Evolutionary conservation across 2,329 filamentous ascomycete species (phyloP).

Genomic region (Fusarium graminum): DNA sequence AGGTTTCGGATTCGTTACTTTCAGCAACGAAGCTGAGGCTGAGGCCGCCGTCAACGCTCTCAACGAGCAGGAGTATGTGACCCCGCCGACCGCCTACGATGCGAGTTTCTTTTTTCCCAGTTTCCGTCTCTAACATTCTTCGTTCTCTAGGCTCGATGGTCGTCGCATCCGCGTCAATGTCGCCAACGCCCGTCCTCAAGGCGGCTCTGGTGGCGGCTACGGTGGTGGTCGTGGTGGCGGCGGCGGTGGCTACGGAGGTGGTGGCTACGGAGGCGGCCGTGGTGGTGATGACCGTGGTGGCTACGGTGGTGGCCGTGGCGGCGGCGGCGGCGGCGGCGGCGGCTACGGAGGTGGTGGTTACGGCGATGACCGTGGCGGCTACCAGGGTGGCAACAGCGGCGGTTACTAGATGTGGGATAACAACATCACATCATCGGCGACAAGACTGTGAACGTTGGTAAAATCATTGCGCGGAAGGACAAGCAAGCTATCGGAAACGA

Average conservation of each 20-base stretch:
- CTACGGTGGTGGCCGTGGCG: neutral
- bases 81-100: accelerated
- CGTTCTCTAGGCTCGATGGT: neutral
- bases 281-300: neutral
- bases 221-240: neutral
- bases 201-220: neutral
- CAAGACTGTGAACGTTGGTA: neutral
- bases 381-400: neutral
- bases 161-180: neutral
- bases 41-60: accelerated
- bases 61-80: slow-evolving; percentile 7
- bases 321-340: too few species aligned
- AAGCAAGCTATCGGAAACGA: neutral
- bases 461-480: neutral
- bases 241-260: neutral
- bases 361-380: neutral
- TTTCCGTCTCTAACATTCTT: neutral
- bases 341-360: neutral
- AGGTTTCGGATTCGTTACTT: slow-evolving; percentile 28
- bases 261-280: neutral
- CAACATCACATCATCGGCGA: neutral
- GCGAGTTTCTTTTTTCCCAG: neutral
- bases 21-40: neutral
- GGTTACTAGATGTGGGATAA: neutral
- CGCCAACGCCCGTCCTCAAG: neutral